A percentile compares a stretch with the other conserved stretches of the same genome.
Evolutionary conservation across 495 filamentous ascomycete genomes (phyloP).

Genomic region (Penicilliopsis zonata): DNA sequence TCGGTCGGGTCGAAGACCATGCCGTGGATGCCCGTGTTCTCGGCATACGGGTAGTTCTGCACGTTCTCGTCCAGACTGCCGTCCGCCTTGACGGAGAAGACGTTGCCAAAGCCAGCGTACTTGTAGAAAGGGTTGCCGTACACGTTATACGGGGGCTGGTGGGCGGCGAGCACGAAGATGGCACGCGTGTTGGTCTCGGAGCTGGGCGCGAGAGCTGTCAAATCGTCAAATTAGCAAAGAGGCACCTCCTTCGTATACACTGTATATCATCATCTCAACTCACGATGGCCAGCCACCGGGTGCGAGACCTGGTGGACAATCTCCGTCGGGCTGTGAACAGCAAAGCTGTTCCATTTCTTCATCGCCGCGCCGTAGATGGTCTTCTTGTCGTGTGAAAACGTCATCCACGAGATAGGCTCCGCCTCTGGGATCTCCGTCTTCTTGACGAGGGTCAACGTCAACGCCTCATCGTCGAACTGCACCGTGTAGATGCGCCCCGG

Average conservation of each 20-base stretch:
- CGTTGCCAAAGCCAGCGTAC: slow-evolving; percentile 65
- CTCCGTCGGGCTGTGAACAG: slow-evolving; percentile 62
- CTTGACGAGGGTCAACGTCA: slow-evolving; percentile 60
- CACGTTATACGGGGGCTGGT: slow-evolving; percentile 63
- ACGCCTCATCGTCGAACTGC: slow-evolving; percentile 65
- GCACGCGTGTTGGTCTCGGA: slow-evolving; percentile 67
- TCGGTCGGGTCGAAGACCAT: slow-evolving; percentile 82
- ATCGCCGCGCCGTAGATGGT: slow-evolving; percentile 77
- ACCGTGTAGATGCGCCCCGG: slow-evolving; percentile 80
- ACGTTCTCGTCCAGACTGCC: slow-evolving; percentile 55
- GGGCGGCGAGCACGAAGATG: slow-evolving; percentile 72
- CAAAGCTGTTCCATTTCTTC: slow-evolving; percentile 81
- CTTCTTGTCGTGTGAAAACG: slow-evolving; percentile 68
- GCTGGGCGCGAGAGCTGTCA: slow-evolving; percentile 50
- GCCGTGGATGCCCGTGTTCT: slow-evolving; percentile 70
- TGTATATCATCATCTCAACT: no score
- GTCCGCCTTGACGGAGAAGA: slow-evolving; percentile 53
- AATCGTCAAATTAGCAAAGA: slow-evolving; percentile 3
- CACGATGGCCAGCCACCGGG: slow-evolving; percentile 53
- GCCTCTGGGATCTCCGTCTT: slow-evolving; percentile 66
- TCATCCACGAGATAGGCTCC: slow-evolving; percentile 86
- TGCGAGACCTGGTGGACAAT: slow-evolving; percentile 66
- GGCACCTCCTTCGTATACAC: no score
- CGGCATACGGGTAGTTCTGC: slow-evolving; percentile 67
- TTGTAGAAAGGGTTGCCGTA: slow-evolving; percentile 85